phyloP scores from a whole-genome alignment of 495 filamentous ascomycete genomes.

The Xylaria curta region DNA sequence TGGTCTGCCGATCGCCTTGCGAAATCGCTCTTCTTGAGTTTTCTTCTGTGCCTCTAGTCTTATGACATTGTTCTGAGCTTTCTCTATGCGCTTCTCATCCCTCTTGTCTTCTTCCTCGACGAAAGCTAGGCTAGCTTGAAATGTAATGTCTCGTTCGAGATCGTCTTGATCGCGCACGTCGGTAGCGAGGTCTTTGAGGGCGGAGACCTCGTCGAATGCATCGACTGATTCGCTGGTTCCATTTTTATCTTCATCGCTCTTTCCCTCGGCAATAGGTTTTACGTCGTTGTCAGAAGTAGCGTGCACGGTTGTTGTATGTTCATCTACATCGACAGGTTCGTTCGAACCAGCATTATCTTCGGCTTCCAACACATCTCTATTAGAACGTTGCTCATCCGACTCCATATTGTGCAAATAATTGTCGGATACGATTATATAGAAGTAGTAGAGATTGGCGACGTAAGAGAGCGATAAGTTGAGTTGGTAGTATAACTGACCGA shows the following conservation, averaged over 20 bases:
- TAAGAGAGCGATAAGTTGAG: not conserved
- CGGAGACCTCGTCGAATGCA: constrained; percentile 60
- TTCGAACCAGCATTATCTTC: not conserved
- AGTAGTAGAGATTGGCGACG: not conserved
- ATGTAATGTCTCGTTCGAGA: constrained; percentile 74
- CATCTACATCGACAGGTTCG: not conserved
- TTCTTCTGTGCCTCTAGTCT: constrained; percentile 52
- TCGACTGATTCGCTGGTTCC: not conserved
- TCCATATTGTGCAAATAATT: not conserved
- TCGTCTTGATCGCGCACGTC: constrained; percentile 86
- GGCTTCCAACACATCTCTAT: not conserved
- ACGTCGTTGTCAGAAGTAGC: not conserved
- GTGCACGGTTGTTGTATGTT: not conserved
- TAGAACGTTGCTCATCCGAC: not conserved
- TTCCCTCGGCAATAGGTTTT: not conserved
- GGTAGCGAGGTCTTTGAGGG: constrained; percentile 71
- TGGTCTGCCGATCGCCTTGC: constrained; percentile 46
- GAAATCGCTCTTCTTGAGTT: constrained; percentile 51
- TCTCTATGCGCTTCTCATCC: constrained; percentile 85
- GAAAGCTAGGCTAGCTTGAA: constrained; percentile 77
- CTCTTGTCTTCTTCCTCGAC: constrained; percentile 85
- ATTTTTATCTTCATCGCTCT: not conserved
- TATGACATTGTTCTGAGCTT: constrained; percentile 67
- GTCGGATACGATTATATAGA: not conserved
- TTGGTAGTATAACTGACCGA: not conserved